These are phyloP conservation scores for Saksenaea vasiformis DNA, from an alignment of 371 early-diverging fungal species.

Conservation along the genomic window DNA sequence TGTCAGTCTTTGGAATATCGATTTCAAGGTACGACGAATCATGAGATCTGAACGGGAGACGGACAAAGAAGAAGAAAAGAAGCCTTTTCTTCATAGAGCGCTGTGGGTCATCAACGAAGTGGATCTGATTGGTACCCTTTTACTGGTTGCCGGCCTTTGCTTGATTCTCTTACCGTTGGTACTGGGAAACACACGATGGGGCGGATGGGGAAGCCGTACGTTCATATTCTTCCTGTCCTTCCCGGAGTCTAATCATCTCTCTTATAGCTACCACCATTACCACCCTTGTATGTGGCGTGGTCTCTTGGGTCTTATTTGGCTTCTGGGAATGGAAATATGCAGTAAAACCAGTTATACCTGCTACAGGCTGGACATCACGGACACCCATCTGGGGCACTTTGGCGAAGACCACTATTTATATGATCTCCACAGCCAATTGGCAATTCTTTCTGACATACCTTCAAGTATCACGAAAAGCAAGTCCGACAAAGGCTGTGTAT, in stretches of 20 bases:
- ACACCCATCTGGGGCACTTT: conserved; percentile 48
- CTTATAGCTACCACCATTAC: neutral
- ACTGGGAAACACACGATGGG: conserved; percentile 34
- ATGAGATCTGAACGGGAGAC: neutral
- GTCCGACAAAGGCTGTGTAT: conserved; percentile 22
- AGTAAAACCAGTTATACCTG: conserved; percentile 43
- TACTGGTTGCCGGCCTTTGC: conserved; percentile 35
- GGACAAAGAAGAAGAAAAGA: conserved; percentile 8
- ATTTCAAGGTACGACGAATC: conserved; percentile 15
- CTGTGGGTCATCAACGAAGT: conserved; percentile 36
- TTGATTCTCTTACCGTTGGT: conserved; percentile 42
- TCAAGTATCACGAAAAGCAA: conserved; percentile 40
- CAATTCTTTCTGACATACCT: conserved; percentile 45
- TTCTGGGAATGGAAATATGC: conserved; percentile 47
- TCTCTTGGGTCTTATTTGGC: conserved; percentile 24
- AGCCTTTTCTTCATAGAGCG: neutral
- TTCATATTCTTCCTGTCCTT: neutral
- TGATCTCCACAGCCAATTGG: conserved; percentile 43
- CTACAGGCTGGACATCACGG: conserved; percentile 40
- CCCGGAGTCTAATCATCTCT: neutral
- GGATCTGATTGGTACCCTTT: conserved; percentile 43
- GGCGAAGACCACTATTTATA: conserved; percentile 36
- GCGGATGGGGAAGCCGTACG: conserved; percentile 37
- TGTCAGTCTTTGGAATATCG: conserved; percentile 22
- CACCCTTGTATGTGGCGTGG: neutral